A percentile compares a stretch with the other conserved stretches of the same genome.
Evolutionary conservation across 2,329 filamentous ascomycete genomes (phyloP).

Genomic region (Arthrobotrys entomopaga): DNA sequence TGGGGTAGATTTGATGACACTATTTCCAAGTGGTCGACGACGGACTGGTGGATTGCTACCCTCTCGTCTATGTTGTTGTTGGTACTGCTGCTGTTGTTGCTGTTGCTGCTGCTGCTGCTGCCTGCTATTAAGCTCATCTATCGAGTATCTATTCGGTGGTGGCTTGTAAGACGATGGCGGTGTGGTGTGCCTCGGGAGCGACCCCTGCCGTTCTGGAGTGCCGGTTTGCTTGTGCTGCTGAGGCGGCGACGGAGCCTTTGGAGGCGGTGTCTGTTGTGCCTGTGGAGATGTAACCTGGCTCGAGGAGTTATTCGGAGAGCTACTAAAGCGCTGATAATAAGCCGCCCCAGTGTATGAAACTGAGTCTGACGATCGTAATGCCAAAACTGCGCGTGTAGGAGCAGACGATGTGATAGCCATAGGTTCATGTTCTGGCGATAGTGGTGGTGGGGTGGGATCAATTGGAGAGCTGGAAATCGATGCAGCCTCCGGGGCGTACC

Average conservation of each 20-base stretch:
- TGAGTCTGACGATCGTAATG: constrained; percentile 37
- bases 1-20: constrained; percentile 33
- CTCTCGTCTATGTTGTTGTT: constrained; percentile 5
- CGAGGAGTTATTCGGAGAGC: constrained; percentile 11
- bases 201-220: constrained; percentile 30
- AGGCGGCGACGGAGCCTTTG: constrained; percentile 23
- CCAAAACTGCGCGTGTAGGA: constrained; percentile 36
- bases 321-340: constrained; percentile 46
- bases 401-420: constrained; percentile 49
- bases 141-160: constrained; percentile 37
- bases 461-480: constrained; percentile 31
- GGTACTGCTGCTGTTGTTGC: constrained; percentile 6
- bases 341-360: constrained; percentile 47
- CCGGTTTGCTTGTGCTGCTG: constrained; percentile 19
- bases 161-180: constrained; percentile 48
- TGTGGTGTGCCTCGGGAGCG: constrained; percentile 40
- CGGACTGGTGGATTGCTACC: constrained; percentile 19
- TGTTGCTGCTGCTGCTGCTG: constrained; percentile 3
- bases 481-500: constrained; percentile 49
- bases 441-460: constrained; percentile 11
- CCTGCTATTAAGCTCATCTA: constrained; percentile 29
- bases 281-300: constrained; percentile 1
- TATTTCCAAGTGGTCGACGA: constrained; percentile 45
- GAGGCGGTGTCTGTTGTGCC: constrained; percentile 5
- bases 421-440: constrained; percentile 22